Conservation (phyloP, 257 asterid genomes). For the Craterostigma plantagineum region DNA sequence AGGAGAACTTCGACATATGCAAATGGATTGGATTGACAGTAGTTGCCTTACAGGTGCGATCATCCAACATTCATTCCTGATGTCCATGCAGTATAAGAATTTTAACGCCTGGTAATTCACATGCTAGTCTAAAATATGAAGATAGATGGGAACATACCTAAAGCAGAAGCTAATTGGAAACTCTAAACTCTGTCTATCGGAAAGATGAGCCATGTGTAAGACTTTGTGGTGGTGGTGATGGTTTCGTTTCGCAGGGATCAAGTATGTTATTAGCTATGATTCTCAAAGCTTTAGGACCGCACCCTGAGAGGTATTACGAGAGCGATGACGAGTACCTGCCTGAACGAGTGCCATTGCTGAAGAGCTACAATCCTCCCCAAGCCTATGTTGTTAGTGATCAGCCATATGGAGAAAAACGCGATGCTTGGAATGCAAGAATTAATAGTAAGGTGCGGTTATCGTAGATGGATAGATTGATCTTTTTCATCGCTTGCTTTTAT, state of each 20-base stretch:
- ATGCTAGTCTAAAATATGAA: too few species aligned
- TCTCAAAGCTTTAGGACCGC: slow-evolving; percentile 84
- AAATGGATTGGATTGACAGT: slow-evolving; percentile 26
- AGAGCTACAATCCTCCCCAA: slow-evolving; percentile 52
- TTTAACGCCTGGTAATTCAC: too few species aligned
- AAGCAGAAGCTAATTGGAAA: background rate
- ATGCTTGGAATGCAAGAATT: slow-evolving; percentile 48
- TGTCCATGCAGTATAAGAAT: background rate
- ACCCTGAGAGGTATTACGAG: slow-evolving; percentile 59
- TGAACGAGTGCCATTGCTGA: slow-evolving; percentile 74
- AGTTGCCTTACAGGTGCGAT: slow-evolving; percentile 55
- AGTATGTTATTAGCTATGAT: slow-evolving; percentile 57
- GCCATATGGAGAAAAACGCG: slow-evolving; percentile 36
- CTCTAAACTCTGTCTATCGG: background rate
- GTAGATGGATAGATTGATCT: too few species aligned
- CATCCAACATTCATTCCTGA: slow-evolving; percentile 5
- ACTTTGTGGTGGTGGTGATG: slow-evolving; percentile 7
- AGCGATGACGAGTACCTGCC: slow-evolving; percentile 83
- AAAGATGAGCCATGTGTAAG: slow-evolving; percentile 1
- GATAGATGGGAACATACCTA: too few species aligned
- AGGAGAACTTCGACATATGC: background rate
- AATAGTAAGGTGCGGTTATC: slow-evolving; percentile 75
- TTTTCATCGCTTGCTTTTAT: too few species aligned
- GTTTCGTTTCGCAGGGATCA: slow-evolving; percentile 49
- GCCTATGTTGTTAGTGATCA: slow-evolving; percentile 48